A percentile compares a stretch with the other conserved stretches of the same genome.
Evolutionary conservation across 2,329 filamentous ascomycete genomes (phyloP).

Genomic region (Fusarium fujikuroi): DNA sequence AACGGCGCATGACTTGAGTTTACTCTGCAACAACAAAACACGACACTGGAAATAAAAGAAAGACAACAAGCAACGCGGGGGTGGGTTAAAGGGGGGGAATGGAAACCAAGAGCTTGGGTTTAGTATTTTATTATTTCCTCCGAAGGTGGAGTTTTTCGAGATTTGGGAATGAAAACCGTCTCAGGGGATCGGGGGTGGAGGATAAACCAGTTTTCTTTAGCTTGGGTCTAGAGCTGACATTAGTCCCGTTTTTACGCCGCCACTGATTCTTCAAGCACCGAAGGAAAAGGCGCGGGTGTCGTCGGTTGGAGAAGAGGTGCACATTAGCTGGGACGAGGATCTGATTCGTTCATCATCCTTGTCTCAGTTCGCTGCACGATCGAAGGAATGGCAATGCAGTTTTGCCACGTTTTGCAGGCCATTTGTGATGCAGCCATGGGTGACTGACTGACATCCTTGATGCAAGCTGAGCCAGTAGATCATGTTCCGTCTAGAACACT

Average conservation of each 20-base stretch:
- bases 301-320: not conserved
- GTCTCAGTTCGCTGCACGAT: not conserved
- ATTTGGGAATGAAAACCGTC: not conserved
- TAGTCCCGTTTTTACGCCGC: not conserved
- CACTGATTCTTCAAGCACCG: not conserved
- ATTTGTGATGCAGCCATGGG: too few species aligned
- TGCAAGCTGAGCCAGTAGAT: not conserved
- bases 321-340: not conserved
- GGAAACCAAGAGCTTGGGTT: not conserved
- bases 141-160: slow-evolving; percentile 18
- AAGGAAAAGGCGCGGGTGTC: not conserved
- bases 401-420: slow-evolving; percentile 3
- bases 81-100: slow-evolving; percentile 17
- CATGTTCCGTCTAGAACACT: not conserved
- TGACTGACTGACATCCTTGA: not conserved
- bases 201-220: not conserved
- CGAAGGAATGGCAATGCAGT: slow-evolving; percentile 4
- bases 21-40: not conserved
- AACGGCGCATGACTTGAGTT: slow-evolving; percentile 25
- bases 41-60: not conserved
- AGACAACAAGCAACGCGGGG: slow-evolving; percentile 29
- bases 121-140: slow-evolving; percentile 31
- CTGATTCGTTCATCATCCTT: not conserved
- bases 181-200: slow-evolving; percentile 18
- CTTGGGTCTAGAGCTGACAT: slow-evolving; percentile 1